A percentile compares a stretch with the other conserved stretches of the same genome.
Conservation (phyloP, 2,329 filamentous ascomycete species). For the Diaporthe ilicicola region DNA sequence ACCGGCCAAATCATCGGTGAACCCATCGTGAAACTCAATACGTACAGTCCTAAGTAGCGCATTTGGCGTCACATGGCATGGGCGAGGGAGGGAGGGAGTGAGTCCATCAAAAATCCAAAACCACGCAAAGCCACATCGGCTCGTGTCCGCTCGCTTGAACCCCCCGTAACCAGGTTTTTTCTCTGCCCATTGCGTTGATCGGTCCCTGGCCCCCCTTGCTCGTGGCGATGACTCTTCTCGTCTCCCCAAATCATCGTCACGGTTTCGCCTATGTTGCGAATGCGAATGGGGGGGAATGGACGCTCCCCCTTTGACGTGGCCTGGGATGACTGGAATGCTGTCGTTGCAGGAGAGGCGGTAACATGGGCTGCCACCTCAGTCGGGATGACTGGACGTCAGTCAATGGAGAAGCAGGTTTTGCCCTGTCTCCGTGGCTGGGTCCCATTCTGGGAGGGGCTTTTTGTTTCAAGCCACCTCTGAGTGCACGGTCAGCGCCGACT, state of each 20-base stretch:
- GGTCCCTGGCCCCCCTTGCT: neutral
- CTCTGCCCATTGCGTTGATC: neutral
- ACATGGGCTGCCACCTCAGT: constrained; percentile 25
- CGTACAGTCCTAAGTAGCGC: constrained; percentile 1
- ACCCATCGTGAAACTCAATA: constrained; percentile 25
- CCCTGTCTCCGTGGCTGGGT: constrained; percentile 19
- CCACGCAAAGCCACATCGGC: constrained; percentile 12
- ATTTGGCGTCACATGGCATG: constrained; percentile 14
- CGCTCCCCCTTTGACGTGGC: constrained; percentile 17
- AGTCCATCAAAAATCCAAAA: constrained; percentile 8
- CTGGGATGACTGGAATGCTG: constrained; percentile 17
- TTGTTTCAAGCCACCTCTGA: constrained; percentile 26
- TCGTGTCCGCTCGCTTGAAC: constrained; percentile 7
- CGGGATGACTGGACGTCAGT: constrained; percentile 27
- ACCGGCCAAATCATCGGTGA: constrained; percentile 14
- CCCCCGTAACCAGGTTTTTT: constrained; percentile 9
- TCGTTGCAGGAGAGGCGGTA: constrained; percentile 4
- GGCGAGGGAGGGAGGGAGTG: constrained; percentile 25
- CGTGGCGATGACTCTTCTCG: constrained; percentile 29
- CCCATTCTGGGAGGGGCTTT: constrained; percentile 2
- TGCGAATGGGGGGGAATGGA: constrained; percentile 1
- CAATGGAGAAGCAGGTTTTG: constrained; percentile 27
- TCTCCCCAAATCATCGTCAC: neutral
- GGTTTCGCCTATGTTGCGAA: constrained; percentile 10
- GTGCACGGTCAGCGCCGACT: constrained; percentile 6